Evolutionary conservation across 768 basidiomycete genomes (phyloP), one percentile per base, ranked within the genome.

Genomic region (Glaciozyma antarctica): DNA sequence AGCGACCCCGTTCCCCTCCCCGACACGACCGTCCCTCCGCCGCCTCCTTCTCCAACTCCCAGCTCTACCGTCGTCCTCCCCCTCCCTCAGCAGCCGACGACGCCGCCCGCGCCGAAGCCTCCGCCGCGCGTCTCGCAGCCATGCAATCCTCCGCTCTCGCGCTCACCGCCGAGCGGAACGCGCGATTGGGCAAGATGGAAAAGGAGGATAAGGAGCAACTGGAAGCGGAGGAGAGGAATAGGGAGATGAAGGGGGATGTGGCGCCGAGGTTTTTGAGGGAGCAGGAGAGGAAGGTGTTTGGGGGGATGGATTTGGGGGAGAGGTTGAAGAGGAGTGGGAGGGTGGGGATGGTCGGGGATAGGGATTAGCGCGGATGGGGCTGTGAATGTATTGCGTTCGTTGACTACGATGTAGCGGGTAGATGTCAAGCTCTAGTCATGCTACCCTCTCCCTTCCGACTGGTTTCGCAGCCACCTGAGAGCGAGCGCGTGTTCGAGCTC

Each of bases 81-180:
- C 38, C 76, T 58, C 72, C 77, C 61, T 74, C 68, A 53, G 60
- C 24, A 71, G 71, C 73, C 45, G 71, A 74, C 21, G 71, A 73
- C 45, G 45, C 58, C 5, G 58, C 62, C 5, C 71, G 59, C 74
- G 67, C 77, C 12, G 80, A 81, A 1, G 86, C 86, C 34, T 86
- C 92, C 43, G 85, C 85, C 5, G 87, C 88, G 32, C 85, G 88
- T n/a, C 80, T 98, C 34, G 93, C 90, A 0, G 87, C 90, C 7
- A 98, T 98, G 94, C 78, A 85, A 28, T 77, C 81, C 2, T 83
- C 86, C 64, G 94, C 94, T 1, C 76, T 79, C n/a, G 76, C 77
- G 12, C 81, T 90, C 78, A 82, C 83, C 54, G 75, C 76, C 0
- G 85, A 90, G 53, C 84, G 93, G 30, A 83, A 86, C 65, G 82